phyloP scores from a whole-genome alignment of 202 grass and related monocot genomes.

The Brachypodium distachyon region DNA sequence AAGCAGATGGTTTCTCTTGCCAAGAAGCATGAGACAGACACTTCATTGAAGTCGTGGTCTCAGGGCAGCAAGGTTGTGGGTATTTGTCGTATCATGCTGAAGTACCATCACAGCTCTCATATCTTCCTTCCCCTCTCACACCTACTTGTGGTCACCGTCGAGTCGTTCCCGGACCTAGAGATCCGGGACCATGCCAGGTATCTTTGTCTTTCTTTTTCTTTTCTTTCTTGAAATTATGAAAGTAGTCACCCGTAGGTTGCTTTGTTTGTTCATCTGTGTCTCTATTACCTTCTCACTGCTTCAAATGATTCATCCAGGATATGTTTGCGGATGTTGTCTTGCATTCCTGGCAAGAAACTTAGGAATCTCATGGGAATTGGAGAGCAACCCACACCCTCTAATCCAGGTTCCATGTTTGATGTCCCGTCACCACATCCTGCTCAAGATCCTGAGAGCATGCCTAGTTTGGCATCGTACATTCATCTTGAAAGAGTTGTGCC shows the following conservation, averaged over 20 bases:
- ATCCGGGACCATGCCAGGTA: slow-evolving; percentile 93
- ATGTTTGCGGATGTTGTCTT: slow-evolving; percentile 75
- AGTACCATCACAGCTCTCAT: slow-evolving; percentile 69
- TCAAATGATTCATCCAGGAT: slow-evolving; percentile 48
- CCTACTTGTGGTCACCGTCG: slow-evolving; percentile 55
- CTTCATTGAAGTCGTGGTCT: slow-evolving; percentile 67
- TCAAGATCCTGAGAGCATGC: slow-evolving; percentile 45
- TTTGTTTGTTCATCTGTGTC: neutral
- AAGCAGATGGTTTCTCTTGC: slow-evolving; percentile 69
- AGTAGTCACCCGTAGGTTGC: too few species aligned
- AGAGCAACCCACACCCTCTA: slow-evolving; percentile 55
- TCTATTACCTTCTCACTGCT: slow-evolving; percentile 26
- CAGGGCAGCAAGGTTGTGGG: slow-evolving; percentile 81
- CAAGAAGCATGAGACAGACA: slow-evolving; percentile 61
- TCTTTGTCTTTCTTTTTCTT: neutral
- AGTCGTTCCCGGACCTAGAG: slow-evolving; percentile 88
- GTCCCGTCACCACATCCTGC: slow-evolving; percentile 34
- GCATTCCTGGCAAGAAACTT: slow-evolving; percentile 85
- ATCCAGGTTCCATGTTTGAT: slow-evolving; percentile 60
- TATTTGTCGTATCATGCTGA: slow-evolving; percentile 74
- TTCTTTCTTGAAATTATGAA: neutral
- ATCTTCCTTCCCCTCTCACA: slow-evolving; percentile 58
- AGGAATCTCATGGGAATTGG: slow-evolving; percentile 62
- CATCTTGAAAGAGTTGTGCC: slow-evolving; percentile 67
- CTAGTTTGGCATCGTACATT: slow-evolving; percentile 62